Evolutionary conservation across 345 rosid genomes (phyloP).

Genomic region (Salix purpurea): DNA sequence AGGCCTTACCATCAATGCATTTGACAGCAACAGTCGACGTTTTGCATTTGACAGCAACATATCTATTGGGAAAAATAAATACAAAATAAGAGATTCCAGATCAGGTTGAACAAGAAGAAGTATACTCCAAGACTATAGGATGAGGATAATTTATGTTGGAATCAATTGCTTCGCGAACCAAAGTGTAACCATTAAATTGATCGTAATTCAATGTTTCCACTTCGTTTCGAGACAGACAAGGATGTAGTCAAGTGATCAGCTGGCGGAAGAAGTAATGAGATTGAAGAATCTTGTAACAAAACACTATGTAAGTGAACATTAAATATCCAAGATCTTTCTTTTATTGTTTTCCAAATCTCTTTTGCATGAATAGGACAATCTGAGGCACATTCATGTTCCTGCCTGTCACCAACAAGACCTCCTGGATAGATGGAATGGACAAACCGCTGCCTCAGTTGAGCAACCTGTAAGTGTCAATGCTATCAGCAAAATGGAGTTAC

Average conservation of each 20-base stretch:
- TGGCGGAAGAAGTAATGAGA: background rate
- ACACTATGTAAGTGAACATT: background rate
- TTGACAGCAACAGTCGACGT: conserved; percentile 31
- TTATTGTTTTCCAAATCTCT: conserved; percentile 33
- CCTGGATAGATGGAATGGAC: conserved; percentile 38
- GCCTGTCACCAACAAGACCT: conserved; percentile 36
- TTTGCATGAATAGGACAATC: conserved; percentile 30
- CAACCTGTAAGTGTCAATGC: conserved; percentile 19
- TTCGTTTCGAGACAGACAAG: too few relatives aligned
- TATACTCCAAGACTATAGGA: too few relatives aligned
- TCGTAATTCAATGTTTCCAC: too few relatives aligned
- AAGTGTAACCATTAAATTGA: too few relatives aligned
- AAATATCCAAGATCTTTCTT: background rate
- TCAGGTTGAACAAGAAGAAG: background rate
- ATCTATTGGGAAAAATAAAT: conserved; percentile 26
- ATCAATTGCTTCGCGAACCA: too few relatives aligned
- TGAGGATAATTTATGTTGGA: too few relatives aligned
- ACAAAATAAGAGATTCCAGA: background rate
- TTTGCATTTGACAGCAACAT: too few relatives aligned
- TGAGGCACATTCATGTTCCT: conserved; percentile 33
- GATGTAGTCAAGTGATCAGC: too few relatives aligned
- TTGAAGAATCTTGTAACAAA: background rate
- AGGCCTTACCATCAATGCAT: conserved; percentile 61
- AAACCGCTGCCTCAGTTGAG: conserved; percentile 31
- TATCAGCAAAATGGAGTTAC: too few relatives aligned